Evolutionary conservation across 176 grass and related monocot genomes (phyloP), one percentile per base, ranked within the genome.

Genomic region (Bothriochloa decipiens): DNA sequence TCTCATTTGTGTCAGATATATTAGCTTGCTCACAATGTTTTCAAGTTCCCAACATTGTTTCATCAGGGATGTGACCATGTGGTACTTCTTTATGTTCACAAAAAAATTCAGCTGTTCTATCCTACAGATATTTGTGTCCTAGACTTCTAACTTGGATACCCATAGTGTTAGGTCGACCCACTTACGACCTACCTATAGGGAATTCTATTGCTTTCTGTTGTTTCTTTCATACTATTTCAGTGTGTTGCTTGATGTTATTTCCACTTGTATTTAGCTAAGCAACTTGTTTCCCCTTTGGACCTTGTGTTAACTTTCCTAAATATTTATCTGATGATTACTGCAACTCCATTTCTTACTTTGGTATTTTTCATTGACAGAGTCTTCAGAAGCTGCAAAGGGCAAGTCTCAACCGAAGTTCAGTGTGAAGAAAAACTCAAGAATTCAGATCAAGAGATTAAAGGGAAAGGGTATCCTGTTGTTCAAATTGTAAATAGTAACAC

Each of bases 401-500:
- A 95, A 95, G 86, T 16, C 88, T 65, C 45, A 83, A 49, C n/a
- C 64, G 75, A 90, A 90, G 81, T 65, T 95, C 64, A 85, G 42
- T 75, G 37, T 95, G 80, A 95, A 95, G 80, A 95, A 90, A 84
- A 72, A 65, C 52, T 86, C 93, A 76, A 92, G 73, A 45, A 42
- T 95, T 72, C 86, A 95, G 76, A 86, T 95, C 71, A 92, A 92
- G 70, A 85, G 82, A 92, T 83, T 92, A 50, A 92, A 85, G 84
- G 80, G 90, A 71, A 95, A 90, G 88, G 90, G 93, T 87, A 83
- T 7, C 40, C 42, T 26, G 12, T 5, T 66, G 11, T 62, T 79
- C 16, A 46, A 73, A 8, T 49, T 11, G 47, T 50, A 50, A 60
- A 60, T 60, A 9, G 22, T 60, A 60, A 60, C 1, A 60, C 53